Evolutionary conservation across 2,329 filamentous ascomycete genomes (phyloP), one percentile per base, ranked within the genome.

Genomic region (Trichoderma aggressivum): DNA sequence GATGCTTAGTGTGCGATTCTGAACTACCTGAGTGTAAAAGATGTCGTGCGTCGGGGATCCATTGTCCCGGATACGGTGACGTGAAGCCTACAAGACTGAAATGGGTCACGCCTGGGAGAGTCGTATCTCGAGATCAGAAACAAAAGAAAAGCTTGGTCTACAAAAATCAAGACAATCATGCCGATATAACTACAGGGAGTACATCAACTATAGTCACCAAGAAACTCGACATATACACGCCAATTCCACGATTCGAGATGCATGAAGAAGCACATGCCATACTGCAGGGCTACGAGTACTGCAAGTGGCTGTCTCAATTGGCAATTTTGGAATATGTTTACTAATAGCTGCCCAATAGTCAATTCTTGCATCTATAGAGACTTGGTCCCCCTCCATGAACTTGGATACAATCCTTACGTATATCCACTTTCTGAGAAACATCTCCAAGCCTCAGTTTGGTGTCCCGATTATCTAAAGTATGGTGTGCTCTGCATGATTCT

Each of bases 321-420:
- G 12, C 12, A 53, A 12, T 34, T 32, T 7, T 14, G 24, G 14
- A 32, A 7, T 26, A 8, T 16, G 6, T 11, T n/a, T n/a, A 18
- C 62, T 64, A n/a, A 64, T 26, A 53, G 2, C 10, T 7, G 21
- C 6, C 18, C 5, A 1, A 11, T 26, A 64, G 62, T 64, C 28
- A 64, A 64, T n/a, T 64, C 62, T n/a, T 64, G 43, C n/a, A 64
- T 64, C 36, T 64, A 64, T 24, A 10, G 6, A 26, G 62, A 64
- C 12, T 34, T 64, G 8, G 12, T 32, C 3, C 62, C 62, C 12
- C 53, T 64, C 16, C 43, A 64, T 26, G 43, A 64, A 36, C 47
- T 64, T 8, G 62, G 62, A 8, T 47, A 55, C 1, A 64, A 64
- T 64, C 62, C 62, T 36, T 53, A 36, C 21, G 21, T 64, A 26